Evolutionary conservation across 768 basidiomycete species (phyloP), one percentile per base, ranked within the genome.

Genomic region (Aureoboletus auriporus): DNA sequence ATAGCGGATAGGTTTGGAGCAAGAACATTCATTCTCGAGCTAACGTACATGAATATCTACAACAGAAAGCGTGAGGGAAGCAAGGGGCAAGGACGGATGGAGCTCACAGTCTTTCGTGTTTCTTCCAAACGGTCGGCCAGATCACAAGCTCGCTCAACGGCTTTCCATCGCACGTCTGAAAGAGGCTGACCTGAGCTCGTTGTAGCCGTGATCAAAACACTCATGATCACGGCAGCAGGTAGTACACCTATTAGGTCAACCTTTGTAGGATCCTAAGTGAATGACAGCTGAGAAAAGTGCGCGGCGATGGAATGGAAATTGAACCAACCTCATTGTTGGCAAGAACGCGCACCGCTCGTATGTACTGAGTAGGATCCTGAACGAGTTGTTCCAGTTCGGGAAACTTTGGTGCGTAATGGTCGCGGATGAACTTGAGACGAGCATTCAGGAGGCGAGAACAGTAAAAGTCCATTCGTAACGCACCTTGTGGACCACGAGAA

Each of bases 1-100:
- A 99, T 96, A 69, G 90, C 87, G 62, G 93, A 95, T 65, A 99
- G 82, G 70, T 99, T 99, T 62, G 96, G 96, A 58, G 96, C 95
- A 63, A 99, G 86, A 49, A 93, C 82, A 73, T 92, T 91, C 92
- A 99, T 98, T 74, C 96, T 82, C 60, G 92, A 95, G 76, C 94
- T 95, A 69, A 99, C 96, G 79, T 98, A 99, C 77, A 89, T 86
- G 72, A 98, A 95, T 60, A 98, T 99, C 89, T 94, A 61, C 2
- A 47, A 39, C 6, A 34, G 29, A 42, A 34, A n/a, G 3, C 16
- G 43, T 39, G 31, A 47, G 53, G 35, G 34, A 55, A 38, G 42
- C 7, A 14, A 36, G 42, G 44, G 41, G 36, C 16, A 16, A 17
- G 23, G 30, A 28, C 9, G 33, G 30, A 37, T 20, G 9, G 20